phyloP scores from a whole-genome alignment of 306 rosid species.

The Sesbania bispinosa region DNA sequence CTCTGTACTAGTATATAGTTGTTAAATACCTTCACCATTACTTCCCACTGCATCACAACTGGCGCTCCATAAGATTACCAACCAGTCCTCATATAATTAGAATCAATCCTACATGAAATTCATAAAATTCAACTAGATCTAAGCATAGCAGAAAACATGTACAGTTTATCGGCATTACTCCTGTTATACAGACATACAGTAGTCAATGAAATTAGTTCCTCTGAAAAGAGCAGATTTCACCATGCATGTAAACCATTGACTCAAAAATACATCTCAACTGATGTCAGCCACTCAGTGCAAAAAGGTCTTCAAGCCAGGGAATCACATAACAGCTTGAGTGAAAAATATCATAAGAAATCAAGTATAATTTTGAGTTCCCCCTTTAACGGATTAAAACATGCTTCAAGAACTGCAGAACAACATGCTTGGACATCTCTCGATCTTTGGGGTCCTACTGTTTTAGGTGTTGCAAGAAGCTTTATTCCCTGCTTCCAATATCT shows the following conservation, averaged over 20 bases:
- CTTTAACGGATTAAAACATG: constrained; percentile 56
- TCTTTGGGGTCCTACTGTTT: constrained; percentile 39
- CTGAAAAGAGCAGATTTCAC: not conserved
- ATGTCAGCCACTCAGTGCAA: not conserved
- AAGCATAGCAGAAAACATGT: no score
- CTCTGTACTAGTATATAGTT: no score
- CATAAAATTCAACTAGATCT: no score
- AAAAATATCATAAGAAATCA: constrained; percentile 38
- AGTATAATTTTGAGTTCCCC: constrained; percentile 51
- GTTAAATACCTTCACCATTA: no score
- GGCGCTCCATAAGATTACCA: no score
- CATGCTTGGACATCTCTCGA: constrained; percentile 18
- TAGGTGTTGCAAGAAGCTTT: constrained; percentile 76
- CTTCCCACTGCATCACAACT: no score
- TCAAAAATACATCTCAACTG: not conserved
- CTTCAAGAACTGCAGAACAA: constrained; percentile 55
- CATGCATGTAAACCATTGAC: not conserved
- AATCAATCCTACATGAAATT: no score
- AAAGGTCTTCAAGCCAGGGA: not conserved
- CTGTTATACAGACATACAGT: no score
- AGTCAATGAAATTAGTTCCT: not conserved
- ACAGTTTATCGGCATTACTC: not conserved
- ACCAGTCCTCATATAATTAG: no score
- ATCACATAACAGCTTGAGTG: not conserved
- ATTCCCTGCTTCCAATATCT: constrained; percentile 96